Evolutionary conservation across 768 basidiomycete genomes (phyloP).

Genomic region (Mycena latifolia): DNA sequence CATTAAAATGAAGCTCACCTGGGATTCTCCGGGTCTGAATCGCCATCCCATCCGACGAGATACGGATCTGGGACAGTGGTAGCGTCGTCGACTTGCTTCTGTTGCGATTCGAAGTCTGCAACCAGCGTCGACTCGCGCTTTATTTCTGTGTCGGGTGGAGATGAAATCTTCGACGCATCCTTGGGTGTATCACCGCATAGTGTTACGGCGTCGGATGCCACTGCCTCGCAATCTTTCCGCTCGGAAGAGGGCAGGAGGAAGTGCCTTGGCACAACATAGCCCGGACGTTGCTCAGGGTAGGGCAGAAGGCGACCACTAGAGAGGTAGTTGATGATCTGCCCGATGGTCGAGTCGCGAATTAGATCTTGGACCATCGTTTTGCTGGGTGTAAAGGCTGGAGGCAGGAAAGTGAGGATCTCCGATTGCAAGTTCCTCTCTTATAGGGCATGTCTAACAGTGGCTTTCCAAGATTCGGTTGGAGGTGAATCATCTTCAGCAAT

Average conservation of each 20-base stretch:
- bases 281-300: conserved; percentile 35
- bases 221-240: conserved; percentile 26
- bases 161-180: conserved; percentile 12
- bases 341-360: conserved; percentile 45
- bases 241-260: conserved; percentile 19
- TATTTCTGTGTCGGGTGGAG: conserved; percentile 19
- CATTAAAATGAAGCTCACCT: conserved; percentile 34
- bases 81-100: conserved; percentile 18
- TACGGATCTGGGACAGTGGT: conserved; percentile 35
- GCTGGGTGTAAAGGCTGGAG: background rate
- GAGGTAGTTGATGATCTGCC: conserved; percentile 43
- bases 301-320: conserved; percentile 40
- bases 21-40: conserved; percentile 44
- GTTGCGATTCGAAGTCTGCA: conserved; percentile 21
- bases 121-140: conserved; percentile 15
- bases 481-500: too few relatives aligned
- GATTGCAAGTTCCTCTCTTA: background rate
- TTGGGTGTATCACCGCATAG: conserved; percentile 25
- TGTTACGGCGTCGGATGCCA: conserved; percentile 25
- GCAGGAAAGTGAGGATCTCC: background rate
- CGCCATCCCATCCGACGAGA: conserved; percentile 43
- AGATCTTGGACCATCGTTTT: conserved; percentile 31
- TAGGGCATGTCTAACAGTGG: background rate
- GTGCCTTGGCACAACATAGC: conserved; percentile 29
- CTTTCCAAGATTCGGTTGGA: too few relatives aligned